These are phyloP conservation scores for Fusarium torulosum DNA, from an alignment of 2,329 filamentous ascomycete species.

Conservation along the genomic window DNA sequence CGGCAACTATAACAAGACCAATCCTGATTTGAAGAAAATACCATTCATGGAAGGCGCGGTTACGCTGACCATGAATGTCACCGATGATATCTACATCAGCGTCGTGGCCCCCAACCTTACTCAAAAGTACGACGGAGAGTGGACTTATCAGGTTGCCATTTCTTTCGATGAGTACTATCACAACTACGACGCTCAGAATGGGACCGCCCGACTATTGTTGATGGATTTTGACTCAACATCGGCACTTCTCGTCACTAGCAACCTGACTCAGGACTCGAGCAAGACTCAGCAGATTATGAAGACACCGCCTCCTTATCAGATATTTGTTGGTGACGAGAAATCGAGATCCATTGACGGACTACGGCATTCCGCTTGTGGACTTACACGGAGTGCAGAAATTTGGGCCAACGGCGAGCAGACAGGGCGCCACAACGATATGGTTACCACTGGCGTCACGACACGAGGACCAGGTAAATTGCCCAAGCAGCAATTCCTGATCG, in stretches of 20 bases:
- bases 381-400: slow-evolving; percentile 75
- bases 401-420: slow-evolving; percentile 63
- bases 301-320: slow-evolving; percentile 72
- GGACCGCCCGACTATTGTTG: slow-evolving; percentile 72
- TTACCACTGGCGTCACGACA: slow-evolving; percentile 75
- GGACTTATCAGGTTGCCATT: slow-evolving; percentile 84
- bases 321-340: slow-evolving; percentile 79
- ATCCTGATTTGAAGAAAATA: slow-evolving; percentile 48
- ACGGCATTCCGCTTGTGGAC: slow-evolving; percentile 83
- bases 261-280: slow-evolving; percentile 71
- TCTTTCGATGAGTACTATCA: slow-evolving; percentile 86
- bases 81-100: slow-evolving; percentile 79
- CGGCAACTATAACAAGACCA: slow-evolving; percentile 36
- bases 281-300: slow-evolving; percentile 67
- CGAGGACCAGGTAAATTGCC: slow-evolving; percentile 75
- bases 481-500: slow-evolving; percentile 90
- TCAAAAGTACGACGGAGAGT: slow-evolving; percentile 71
- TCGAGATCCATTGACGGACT: slow-evolving; percentile 75
- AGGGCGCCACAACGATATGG: slow-evolving; percentile 60
- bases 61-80: slow-evolving; percentile 71
- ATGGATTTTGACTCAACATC: slow-evolving; percentile 87
- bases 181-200: slow-evolving; percentile 61
- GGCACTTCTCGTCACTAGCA: slow-evolving; percentile 82
- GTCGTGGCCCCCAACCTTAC: slow-evolving; percentile 78
- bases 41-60: slow-evolving; percentile 77